phyloP scores from a whole-genome alignment of 495 filamentous ascomycete genomes.

The Neurospora pannonica region DNA sequence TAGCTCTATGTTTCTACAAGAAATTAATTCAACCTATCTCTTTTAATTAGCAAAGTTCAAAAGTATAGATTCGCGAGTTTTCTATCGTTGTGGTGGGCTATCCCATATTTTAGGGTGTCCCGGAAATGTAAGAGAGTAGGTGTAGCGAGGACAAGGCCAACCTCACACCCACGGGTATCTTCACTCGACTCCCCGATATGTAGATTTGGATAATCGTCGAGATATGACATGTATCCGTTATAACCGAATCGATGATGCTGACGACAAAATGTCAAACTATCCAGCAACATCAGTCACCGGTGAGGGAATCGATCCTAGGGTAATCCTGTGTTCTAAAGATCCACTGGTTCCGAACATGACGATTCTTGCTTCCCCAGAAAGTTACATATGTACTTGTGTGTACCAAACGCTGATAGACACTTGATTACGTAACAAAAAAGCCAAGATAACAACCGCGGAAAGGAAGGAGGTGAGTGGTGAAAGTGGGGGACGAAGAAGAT shows the following conservation, averaged over 20 bases:
- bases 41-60: too few relatives aligned
- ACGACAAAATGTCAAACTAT: background rate
- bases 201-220: background rate
- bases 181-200: background rate
- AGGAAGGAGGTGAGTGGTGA: background rate
- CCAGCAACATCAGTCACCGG: background rate
- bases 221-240: background rate
- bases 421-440: background rate
- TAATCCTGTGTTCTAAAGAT: background rate
- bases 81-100: too few relatives aligned
- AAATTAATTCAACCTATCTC: too few relatives aligned
- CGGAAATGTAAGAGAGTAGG: too few relatives aligned
- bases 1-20: too few relatives aligned
- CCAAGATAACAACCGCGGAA: background rate
- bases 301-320: background rate
- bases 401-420: background rate
- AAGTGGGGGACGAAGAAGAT: background rate
- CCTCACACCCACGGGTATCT: too few relatives aligned
- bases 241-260: background rate
- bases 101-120: too few relatives aligned
- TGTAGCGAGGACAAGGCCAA: too few relatives aligned
- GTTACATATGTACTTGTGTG: too few relatives aligned
- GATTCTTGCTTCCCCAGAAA: too few relatives aligned
- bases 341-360: background rate
- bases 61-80: too few relatives aligned